Evolutionary conservation across 441 rosid genomes (phyloP), one percentile per base, ranked within the genome.

Genomic region (Populus hybrid): DNA sequence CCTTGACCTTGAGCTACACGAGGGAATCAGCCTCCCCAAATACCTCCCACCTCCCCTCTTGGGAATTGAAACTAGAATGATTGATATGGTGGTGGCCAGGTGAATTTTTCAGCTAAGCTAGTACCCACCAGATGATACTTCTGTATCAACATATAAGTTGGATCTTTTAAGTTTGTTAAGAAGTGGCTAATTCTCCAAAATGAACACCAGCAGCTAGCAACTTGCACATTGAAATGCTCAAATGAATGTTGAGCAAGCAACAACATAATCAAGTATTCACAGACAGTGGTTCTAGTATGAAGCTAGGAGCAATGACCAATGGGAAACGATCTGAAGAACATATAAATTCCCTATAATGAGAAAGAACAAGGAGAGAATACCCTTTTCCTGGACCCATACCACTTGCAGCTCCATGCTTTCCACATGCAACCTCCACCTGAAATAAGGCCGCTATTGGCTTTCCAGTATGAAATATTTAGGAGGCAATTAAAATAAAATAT

Each of bases 361-460:
- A 70, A 57, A 61, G 57, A 42, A 71, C 8, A 67, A 75, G 72
- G 72, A 83, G 78, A 50, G 18, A n/a, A 38, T 91, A 93, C 98
- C 98, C 98, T 88, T 93, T 93, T 77, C 98, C 97, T 30, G 94
- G 88, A 76, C 88, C 84, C 85, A 93, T 89, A 73, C 98, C 98
- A 42, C 75, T 82, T 14, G 78, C 85, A 71, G 91, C 98, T 83
- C 98, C 98, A 80, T 91, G 84, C 83, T 90, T 90, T 74, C 98
- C 96, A 81, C 90, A 91, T 0, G 96, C 97, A 86, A 95, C 97
- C 83, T 92, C 92, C 74, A 91, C 61, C 98, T 93, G 82, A 79
- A 61, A 76, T n/a, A 76, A 75, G 79, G 78, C 82, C 65, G 70
- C 72, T 65, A 75, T 77, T 70, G 80, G 81, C 40, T 79, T 18